These are phyloP conservation scores for Postia placenta DNA, from an alignment of 768 basidiomycete genomes.

Conservation along the genomic window DNA sequence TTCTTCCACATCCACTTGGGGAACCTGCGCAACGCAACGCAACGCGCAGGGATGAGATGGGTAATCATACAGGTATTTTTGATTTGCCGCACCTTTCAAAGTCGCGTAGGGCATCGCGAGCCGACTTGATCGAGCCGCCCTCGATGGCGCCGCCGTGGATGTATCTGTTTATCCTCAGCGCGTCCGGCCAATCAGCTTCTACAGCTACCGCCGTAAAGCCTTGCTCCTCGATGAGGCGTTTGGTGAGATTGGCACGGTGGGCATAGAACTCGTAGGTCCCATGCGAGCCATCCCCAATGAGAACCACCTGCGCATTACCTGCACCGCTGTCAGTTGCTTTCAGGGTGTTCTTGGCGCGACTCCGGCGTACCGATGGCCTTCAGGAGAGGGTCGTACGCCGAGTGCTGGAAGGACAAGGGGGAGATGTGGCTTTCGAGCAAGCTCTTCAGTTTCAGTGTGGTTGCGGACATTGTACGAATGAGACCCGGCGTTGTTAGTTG, in stretches of 20 bases:
- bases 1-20: constrained; percentile 29
- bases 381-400: constrained; percentile 19
- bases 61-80: too few species aligned
- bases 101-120: constrained; percentile 13
- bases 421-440: constrained; percentile 12
- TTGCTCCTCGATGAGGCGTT: constrained; percentile 23
- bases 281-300: constrained; percentile 26
- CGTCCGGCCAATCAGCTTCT: constrained; percentile 29
- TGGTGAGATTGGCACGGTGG: constrained; percentile 24
- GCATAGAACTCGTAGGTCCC: constrained; percentile 26
- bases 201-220: constrained; percentile 23
- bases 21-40: constrained; percentile 11
- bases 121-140: constrained; percentile 9
- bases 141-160: constrained; percentile 14
- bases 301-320: constrained; percentile 21
- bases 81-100: constrained; percentile 17
- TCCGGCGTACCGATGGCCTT: constrained; percentile 18
- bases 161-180: constrained; percentile 23
- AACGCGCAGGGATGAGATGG: background rate
- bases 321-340: background rate
- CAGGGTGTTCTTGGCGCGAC: too few species aligned
- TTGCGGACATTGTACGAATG: background rate
- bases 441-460: constrained; percentile 8
- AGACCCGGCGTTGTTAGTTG: too few species aligned
- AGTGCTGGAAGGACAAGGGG: constrained; percentile 11